Percentiles rank a stretch among this genome's conserved stretches.
Conservation (phyloP, 805 yeast species). For the Wickerhamomyces tratensis region DNA sequence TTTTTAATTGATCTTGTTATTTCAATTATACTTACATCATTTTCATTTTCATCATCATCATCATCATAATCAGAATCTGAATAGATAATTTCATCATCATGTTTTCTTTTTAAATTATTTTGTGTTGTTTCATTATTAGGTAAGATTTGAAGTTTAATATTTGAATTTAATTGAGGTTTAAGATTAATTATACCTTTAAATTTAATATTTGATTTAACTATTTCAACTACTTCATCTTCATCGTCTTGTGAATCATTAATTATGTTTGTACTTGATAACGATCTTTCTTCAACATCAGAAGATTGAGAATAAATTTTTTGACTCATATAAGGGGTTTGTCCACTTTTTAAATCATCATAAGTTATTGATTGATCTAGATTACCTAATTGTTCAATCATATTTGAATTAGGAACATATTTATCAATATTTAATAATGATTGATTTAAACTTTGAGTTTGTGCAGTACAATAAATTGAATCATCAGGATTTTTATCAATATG, state of each 20-base stretch:
- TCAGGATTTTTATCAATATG: no score
- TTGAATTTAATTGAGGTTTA: not conserved
- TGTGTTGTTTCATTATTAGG: not conserved
- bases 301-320: no score
- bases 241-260: not conserved
- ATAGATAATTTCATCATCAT: slow-evolving; percentile 4
- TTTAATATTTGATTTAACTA: slow-evolving; percentile 7
- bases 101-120: slow-evolving; percentile 1
- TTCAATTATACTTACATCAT: slow-evolving; percentile 16
- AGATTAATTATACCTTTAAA: slow-evolving; percentile 5
- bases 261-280: slow-evolving; percentile 12
- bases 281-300: no score
- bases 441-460: not conserved
- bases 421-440: no score
- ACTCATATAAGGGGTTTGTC: no score
- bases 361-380: no score
- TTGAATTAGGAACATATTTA: no score
- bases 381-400: no score
- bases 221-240: not conserved
- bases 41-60: slow-evolving; percentile 4
- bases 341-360: no score
- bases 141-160: not conserved
- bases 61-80: slow-evolving; percentile 2
- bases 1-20: slow-evolving; percentile 16
- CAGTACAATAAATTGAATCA: not conserved